Conservation (phyloP, 1,139 yeast species). For the Pichia sp. region DNA sequence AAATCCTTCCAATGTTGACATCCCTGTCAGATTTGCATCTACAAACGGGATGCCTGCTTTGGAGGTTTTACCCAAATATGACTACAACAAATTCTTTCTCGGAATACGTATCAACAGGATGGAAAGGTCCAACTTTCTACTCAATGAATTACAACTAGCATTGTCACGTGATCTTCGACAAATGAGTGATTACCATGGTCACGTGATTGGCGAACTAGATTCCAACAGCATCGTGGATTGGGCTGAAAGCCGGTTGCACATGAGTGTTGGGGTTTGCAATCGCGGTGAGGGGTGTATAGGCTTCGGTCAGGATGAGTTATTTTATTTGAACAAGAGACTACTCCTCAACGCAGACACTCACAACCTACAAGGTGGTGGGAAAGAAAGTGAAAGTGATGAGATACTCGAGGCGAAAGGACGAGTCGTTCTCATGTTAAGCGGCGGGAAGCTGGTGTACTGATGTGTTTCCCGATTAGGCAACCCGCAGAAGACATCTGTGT, state of each 20-base stretch:
- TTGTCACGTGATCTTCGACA: conserved; percentile 12
- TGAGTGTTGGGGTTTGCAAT: conserved; percentile 24
- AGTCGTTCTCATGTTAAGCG: conserved; percentile 8
- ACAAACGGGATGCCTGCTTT: not conserved
- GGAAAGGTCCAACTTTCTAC: not conserved
- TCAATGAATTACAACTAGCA: conserved; percentile 1
- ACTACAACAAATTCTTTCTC: conserved; percentile 19
- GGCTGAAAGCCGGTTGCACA: conserved; percentile 20
- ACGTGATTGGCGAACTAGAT: conserved; percentile 24
- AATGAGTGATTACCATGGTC: conserved; percentile 16
- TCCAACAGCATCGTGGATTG: conserved; percentile 13
- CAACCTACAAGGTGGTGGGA: too few species aligned
- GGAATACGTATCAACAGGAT: not conserved
- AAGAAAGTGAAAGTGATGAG: too few species aligned
- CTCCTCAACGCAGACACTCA: not conserved
- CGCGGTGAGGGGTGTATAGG: not conserved
- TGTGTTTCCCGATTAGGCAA: conserved; percentile 6
- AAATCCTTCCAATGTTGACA: not conserved
- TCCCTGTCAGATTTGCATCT: not conserved
- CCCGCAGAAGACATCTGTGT: not conserved
- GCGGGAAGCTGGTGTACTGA: conserved; percentile 1
- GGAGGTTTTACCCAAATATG: conserved; percentile 24
- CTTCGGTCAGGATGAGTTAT: conserved; percentile 14
- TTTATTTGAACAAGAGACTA: conserved; percentile 11
- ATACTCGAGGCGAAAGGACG: not conserved